These are phyloP conservation scores for Neurospora tetraspora DNA, from an alignment of 495 filamentous ascomycete species.

Conservation along the genomic window DNA sequence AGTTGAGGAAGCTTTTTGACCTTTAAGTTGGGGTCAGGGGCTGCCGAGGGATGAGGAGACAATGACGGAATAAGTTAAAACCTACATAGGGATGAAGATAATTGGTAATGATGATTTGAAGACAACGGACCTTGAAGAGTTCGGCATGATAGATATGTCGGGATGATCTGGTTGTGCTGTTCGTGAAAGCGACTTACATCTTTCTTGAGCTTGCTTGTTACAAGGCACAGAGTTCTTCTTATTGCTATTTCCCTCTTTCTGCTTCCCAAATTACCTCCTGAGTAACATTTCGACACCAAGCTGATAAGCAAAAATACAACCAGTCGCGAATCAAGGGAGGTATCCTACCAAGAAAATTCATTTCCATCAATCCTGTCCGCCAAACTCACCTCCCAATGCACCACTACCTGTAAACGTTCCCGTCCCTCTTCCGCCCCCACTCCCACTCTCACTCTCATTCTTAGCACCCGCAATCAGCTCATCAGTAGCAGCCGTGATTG, in stretches of 20 bases:
- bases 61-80: not conserved
- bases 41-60: not conserved
- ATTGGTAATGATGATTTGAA: conserved; percentile 1
- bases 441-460: not conserved
- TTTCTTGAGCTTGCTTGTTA: not conserved
- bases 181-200: not conserved
- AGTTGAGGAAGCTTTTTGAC: conserved; percentile 70
- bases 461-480: not conserved
- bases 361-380: not conserved
- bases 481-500: not conserved
- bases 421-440: not conserved
- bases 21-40: conserved; percentile 35
- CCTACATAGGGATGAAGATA: not conserved
- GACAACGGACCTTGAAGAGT: no score
- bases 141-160: no score
- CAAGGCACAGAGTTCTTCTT: not conserved
- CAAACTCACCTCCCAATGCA: not conserved
- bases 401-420: not conserved
- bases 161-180: not conserved
- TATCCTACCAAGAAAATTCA: not conserved
- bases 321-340: not conserved
- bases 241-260: not conserved
- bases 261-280: not conserved
- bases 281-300: not conserved
- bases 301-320: not conserved